These are phyloP conservation scores for Stevia rebaudiana DNA, from an alignment of 140 eudicot species.

Conservation along the genomic window DNA sequence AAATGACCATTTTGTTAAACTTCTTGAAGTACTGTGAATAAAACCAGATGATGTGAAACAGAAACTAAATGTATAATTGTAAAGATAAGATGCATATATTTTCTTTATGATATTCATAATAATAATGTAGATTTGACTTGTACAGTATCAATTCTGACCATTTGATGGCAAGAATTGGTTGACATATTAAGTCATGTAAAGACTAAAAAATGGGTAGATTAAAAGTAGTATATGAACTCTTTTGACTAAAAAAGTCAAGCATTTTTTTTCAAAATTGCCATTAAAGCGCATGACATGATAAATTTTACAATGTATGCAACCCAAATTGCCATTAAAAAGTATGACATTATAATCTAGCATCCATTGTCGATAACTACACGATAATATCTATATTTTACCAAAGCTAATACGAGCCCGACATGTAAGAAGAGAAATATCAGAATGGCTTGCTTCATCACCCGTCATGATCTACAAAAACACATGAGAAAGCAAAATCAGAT, in stretches of 20 bases:
- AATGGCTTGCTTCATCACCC: not conserved
- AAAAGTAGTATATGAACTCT: not conserved
- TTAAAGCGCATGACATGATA: not conserved
- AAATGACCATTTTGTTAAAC: constrained; percentile 21
- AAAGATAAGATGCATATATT: constrained; percentile 41
- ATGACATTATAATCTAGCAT: not conserved
- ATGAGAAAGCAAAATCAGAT: constrained; percentile 12
- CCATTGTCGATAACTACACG: not conserved
- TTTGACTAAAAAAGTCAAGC: not conserved
- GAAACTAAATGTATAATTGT: constrained; percentile 35
- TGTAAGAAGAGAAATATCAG: constrained; percentile 6
- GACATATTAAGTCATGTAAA: constrained; percentile 18
- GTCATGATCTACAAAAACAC: constrained; percentile 20
- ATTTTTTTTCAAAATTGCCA: not conserved
- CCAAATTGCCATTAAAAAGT: too few species aligned
- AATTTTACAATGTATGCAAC: constrained; percentile 1
- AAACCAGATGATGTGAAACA: constrained; percentile 3
- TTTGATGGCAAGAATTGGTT: constrained; percentile 20
- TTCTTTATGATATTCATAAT: not conserved
- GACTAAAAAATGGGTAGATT: constrained; percentile 5
- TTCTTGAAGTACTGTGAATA: constrained; percentile 25
- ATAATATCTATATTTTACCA: not conserved
- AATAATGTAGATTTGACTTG: constrained; percentile 18
- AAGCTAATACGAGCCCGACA: not conserved
- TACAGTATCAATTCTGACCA: constrained; percentile 17